phyloP scores from a whole-genome alignment of 306 rosid genomes.

The Vigna radiata region DNA sequence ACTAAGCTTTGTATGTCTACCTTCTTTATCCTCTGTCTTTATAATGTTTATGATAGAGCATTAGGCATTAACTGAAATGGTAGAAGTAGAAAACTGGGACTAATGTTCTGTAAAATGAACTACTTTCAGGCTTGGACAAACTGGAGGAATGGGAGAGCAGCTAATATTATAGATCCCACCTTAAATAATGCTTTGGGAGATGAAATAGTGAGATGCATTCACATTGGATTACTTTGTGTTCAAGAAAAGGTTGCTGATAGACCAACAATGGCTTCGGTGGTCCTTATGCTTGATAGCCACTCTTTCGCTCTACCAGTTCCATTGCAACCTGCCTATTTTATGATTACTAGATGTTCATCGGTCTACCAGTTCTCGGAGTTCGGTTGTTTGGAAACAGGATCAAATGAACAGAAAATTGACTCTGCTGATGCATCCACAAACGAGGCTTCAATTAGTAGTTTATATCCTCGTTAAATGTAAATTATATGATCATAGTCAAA shows the following conservation, averaged over 20 bases:
- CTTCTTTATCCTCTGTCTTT: constrained; percentile 13
- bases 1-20: constrained; percentile 46
- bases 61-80: no score
- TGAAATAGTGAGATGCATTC: no score
- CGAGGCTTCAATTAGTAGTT: constrained; percentile 37
- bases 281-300: background rate
- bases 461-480: constrained; percentile 39
- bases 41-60: background rate
- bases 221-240: no score
- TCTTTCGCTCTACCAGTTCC: constrained; percentile 40
- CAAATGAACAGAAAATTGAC: background rate
- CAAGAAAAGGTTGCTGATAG: no score
- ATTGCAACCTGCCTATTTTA: constrained; percentile 41
- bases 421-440: constrained; percentile 30
- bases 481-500: no score
- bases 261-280: no score
- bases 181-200: no score
- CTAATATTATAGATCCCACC: no score
- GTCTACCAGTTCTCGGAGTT: background rate
- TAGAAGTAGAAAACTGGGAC: no score
- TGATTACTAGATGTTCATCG: background rate
- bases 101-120: no score
- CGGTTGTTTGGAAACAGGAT: background rate
- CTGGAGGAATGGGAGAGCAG: no score
- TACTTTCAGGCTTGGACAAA: no score